Base-by-base conservation (phyloP, 2,329 filamentous ascomycete genomes). In the Lasiodiplodia theobromae region DNA sequence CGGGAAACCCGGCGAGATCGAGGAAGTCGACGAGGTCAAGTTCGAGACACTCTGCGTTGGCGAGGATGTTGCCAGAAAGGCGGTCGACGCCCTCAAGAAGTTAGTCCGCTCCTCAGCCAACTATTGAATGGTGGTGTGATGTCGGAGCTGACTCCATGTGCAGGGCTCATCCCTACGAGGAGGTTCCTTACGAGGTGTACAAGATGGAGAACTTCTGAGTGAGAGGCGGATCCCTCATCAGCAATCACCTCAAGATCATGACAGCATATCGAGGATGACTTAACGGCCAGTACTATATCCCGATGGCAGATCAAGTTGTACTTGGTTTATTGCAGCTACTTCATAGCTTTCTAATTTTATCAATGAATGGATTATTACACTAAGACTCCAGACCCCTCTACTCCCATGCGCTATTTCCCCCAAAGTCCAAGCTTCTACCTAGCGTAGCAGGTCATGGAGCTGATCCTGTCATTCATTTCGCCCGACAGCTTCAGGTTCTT, bases 21-120 rank as follows among this genome's bases (percentile, higher is more conserved):
- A 92, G 77, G 76, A 87, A 69, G 82, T 87, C 0, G 82, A 86
- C 3, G 90, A 92, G 77, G 82, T 86, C 1, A 84, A 85, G 58
- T 87, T 91, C 18, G 90, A 93, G 81, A 86, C 86, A 1, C 74
- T 91, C 3, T 89, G 88, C 74, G 72, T 87, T 0, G 88, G 89
- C 0, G 84, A 86, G 72, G 86, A 90, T 10, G 82, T 86, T 21
- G 82, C 83, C 0, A 82, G 80, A 70, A 83, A 82, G 49, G 90
- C 86, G 1, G 89, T 92, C 0, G 84, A 83, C 37, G 90, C 88
- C 4, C 75, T 93, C 78, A 92, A 91, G 77, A 82, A 80, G 90
- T 91, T 72, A 74, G 86, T 83, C 31, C 68, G 10, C 47, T 16
- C 34, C 8, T 44, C 68, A 37, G 5, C 28, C 21, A 10, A 40